Percentiles rank a stretch among this genome's conserved stretches.
Evolutionary conservation across 2,329 filamentous ascomycete species (phyloP).

Genomic region (Pyrenochaeta sp.): DNA sequence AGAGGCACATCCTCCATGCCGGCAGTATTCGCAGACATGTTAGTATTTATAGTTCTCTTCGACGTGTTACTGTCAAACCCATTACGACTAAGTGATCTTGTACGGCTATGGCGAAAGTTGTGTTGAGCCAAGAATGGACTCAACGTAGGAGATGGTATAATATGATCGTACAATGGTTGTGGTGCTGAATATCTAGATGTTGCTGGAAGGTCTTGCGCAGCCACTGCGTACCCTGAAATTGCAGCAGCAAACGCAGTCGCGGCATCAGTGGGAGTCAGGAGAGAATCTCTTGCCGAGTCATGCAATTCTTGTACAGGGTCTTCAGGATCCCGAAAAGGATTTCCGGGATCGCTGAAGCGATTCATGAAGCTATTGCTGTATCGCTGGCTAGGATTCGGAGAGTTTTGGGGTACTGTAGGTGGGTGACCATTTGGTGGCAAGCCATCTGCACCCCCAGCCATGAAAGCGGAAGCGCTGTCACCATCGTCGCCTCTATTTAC

Average conservation of each 20-base stretch:
- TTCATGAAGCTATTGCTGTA: conserved; percentile 3
- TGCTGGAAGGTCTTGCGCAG: conserved; percentile 11
- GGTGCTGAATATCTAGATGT: not conserved
- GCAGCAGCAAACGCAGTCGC: conserved; percentile 18
- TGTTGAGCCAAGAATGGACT: conserved; percentile 25
- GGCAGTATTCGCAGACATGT: conserved; percentile 22
- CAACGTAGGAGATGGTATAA: conserved; percentile 30
- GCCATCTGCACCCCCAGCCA: conserved; percentile 31
- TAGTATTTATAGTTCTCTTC: conserved; percentile 22
- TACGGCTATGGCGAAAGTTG: conserved; percentile 12
- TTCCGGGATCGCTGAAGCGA: conserved; percentile 19
- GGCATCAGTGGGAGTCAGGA: conserved; percentile 11
- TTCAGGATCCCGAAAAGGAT: conserved; percentile 18
- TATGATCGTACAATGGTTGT: conserved; percentile 15
- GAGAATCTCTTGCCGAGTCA: conserved; percentile 8
- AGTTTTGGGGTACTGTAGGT: conserved; percentile 7
- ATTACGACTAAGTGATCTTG: conserved; percentile 3
- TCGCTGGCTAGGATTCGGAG: conserved; percentile 5
- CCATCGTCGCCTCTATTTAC: conserved; percentile 10
- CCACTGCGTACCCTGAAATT: conserved; percentile 16
- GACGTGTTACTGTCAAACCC: conserved; percentile 28
- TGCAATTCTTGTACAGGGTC: conserved; percentile 2
- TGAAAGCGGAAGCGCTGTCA: conserved; percentile 28
- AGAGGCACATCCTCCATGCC: conserved; percentile 29
- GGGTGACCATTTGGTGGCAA: conserved; percentile 4